phyloP scores from a whole-genome alignment of 2,329 filamentous ascomycete genomes.

The Ploettnerulaceae sp. region DNA sequence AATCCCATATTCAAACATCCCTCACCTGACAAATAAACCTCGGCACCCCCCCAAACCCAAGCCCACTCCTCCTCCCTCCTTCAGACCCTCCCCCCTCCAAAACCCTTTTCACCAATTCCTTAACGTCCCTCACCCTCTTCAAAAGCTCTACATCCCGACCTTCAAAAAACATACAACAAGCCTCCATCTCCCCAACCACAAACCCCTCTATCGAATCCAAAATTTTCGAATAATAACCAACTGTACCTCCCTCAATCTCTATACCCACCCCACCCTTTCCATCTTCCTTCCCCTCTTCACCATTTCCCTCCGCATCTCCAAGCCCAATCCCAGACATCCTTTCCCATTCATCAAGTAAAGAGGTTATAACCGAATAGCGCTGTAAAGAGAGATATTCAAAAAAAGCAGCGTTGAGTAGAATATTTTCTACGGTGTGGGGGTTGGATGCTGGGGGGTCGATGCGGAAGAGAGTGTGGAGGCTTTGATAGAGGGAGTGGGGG shows the following conservation, averaged over 20 bases:
- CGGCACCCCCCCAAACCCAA: background rate
- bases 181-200: background rate
- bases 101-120: background rate
- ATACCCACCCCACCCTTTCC: background rate
- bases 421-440: background rate
- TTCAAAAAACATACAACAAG: background rate
- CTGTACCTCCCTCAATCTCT: too few relatives aligned
- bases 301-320: background rate
- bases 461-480: background rate
- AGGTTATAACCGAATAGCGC: background rate
- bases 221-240: too few relatives aligned
- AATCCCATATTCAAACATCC: slow-evolving; percentile 1
- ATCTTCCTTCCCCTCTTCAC: background rate
- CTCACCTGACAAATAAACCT: background rate
- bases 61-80: too few relatives aligned
- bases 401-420: background rate
- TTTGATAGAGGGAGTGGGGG: background rate
- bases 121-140: background rate
- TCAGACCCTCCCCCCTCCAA: too few relatives aligned
- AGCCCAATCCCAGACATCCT: background rate
- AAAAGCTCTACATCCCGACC: slow-evolving; percentile 1
- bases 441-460: background rate
- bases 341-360: background rate
- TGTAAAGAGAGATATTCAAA: background rate
- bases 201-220: background rate